Evolutionary conservation across 352 stramenopile genomes (phyloP), one percentile per base, ranked within the genome.

Genomic region (Globisporangium camurandrum): DNA sequence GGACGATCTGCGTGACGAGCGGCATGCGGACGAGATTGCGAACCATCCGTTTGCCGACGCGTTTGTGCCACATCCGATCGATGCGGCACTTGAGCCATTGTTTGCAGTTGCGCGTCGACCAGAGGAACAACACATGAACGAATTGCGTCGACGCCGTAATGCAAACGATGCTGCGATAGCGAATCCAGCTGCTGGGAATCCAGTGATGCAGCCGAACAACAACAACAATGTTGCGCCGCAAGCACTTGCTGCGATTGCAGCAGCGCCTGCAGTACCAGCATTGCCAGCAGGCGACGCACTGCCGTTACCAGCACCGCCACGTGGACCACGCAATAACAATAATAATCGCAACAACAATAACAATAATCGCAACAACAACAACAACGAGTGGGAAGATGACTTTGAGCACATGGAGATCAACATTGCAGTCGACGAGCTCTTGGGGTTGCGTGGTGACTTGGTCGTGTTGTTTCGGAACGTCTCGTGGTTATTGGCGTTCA

Each of bases 401-500:
- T 87, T 94, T 41, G 80, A 95, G 26, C 78, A 96, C 61, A 91
- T 96, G 75, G 89, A 97, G 61, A 91, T 97, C 49, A 96, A 97
- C 55, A 91, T 99, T 33, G 93, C 95, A 1, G 83, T 99, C 62
- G 95, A 98, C 58, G 95, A 99, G 59, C 67, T 99, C 1, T 62
- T 99, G n/a, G 96, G 96, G 9, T 71, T 99, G 20, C 88, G 95
- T 38, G 96, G 96, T 3, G 95, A 97, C 27, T 66, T 98, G 36
- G 66, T 93, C 43, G 84, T 96, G 24, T 64, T 99, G 6, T 85
- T 98, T 54, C 86, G 95, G 22, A 99, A 99, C 57, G 78, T 98
- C 4, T 90, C 96, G 44, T 99, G 95, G 94, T 68, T 98, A 3
- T 53, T 99, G 30, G 91, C 95, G 11, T 99, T 98, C 69, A 98